A percentile compares a stretch with the other conserved stretches of the same genome.
Conservation (phyloP, 345 rosid genomes). For the Salix brachista region DNA sequence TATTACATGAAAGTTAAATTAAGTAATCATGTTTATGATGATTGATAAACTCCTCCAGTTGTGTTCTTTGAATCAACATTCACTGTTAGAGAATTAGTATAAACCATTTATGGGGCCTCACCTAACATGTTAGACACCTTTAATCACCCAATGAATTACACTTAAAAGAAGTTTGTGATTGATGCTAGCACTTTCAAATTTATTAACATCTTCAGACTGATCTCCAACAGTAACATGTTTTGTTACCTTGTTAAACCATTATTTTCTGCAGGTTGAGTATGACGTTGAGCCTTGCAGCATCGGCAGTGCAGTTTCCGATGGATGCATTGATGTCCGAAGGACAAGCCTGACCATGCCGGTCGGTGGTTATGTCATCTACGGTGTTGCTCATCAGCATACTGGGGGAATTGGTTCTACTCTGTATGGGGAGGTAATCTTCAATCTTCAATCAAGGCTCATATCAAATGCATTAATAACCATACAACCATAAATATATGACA, state of each 20-base stretch:
- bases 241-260: background rate
- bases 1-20: background rate
- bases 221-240: background rate
- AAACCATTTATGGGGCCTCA: too few species aligned
- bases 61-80: background rate
- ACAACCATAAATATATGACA: background rate
- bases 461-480: background rate
- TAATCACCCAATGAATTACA: background rate
- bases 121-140: too few species aligned
- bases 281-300: conserved; percentile 49
- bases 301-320: conserved; percentile 11
- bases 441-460: background rate
- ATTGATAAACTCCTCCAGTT: background rate
- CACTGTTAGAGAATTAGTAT: too few species aligned
- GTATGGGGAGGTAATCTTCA: conserved; percentile 53
- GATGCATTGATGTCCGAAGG: conserved; percentile 47
- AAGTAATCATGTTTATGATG: background rate
- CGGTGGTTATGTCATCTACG: conserved; percentile 69
- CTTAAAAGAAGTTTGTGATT: background rate
- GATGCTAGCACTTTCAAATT: background rate
- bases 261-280: conserved; percentile 58
- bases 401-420: conserved; percentile 70
- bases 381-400: conserved; percentile 79
- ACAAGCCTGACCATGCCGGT: conserved; percentile 52
- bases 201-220: background rate